Conservation (phyloP, 176 grass and related monocot genomes). For the Stipa capillata region DNA sequence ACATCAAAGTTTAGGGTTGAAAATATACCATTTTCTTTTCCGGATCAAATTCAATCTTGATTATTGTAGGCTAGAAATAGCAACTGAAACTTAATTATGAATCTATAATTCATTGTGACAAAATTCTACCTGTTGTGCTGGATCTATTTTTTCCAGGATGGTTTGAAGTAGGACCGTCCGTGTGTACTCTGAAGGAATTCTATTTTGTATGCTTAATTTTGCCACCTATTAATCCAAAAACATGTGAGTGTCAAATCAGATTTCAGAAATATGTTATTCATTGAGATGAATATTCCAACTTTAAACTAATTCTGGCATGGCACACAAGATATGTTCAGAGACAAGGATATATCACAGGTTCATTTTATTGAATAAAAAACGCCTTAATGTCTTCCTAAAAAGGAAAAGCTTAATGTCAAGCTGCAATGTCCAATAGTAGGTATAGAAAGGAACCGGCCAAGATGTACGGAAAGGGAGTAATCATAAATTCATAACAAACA, state of each 20-base stretch:
- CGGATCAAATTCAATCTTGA: neutral
- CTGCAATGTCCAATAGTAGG: neutral
- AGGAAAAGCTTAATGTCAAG: neutral
- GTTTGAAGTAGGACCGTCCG: constrained; percentile 54
- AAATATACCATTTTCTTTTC: too few species aligned
- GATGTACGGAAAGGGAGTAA: neutral
- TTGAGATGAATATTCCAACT: neutral
- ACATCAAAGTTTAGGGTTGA: too few species aligned
- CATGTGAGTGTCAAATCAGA: neutral
- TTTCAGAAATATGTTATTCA: too few species aligned
- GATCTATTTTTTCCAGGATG: constrained; percentile 51
- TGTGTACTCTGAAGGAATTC: constrained; percentile 79
- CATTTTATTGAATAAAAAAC: neutral
- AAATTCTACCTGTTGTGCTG: constrained; percentile 39
- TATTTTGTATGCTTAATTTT: constrained; percentile 79
- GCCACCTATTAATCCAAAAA: constrained; percentile 39
- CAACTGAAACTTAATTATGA: neutral
- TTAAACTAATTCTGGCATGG: neutral
- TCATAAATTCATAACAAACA: neutral
- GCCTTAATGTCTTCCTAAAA: too few species aligned
- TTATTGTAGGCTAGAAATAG: neutral
- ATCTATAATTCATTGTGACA: neutral
- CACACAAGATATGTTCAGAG: neutral
- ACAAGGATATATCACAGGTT: neutral
- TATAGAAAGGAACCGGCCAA: neutral